A percentile compares a stretch with the other conserved stretches of the same genome.
These are phyloP conservation scores for Ogataea polymorpha DNA, from an alignment of 805 yeast species.

Conservation along the genomic window DNA sequence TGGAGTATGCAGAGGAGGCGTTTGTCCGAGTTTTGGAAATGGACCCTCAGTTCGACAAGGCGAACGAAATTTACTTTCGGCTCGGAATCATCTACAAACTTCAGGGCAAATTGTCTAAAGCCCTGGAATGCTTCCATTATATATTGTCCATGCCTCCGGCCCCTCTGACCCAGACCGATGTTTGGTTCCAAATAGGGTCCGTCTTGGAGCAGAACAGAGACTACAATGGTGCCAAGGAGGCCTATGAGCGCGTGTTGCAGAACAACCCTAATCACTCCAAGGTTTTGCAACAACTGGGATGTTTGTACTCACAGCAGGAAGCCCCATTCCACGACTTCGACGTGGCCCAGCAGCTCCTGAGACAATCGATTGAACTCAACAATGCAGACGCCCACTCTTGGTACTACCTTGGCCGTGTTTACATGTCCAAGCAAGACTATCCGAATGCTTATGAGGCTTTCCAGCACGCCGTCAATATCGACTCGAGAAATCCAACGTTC, in stretches of 20 bases:
- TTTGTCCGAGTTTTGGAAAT: conserved; percentile 92
- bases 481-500: conserved; percentile 94
- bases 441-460: conserved; percentile 96
- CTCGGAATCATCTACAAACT: conserved; percentile 95
- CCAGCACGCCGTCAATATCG: conserved; percentile 97
- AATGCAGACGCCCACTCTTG: conserved; percentile 92
- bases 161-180: conserved; percentile 94
- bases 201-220: conserved; percentile 93
- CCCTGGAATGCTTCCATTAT: conserved; percentile 92
- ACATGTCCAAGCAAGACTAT: conserved; percentile 93
- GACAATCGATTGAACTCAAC: conserved; percentile 88
- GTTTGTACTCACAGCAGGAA: conserved; percentile 78
- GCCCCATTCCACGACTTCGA: conserved; percentile 76
- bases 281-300: conserved; percentile 93
- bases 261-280: conserved; percentile 94
- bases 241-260: conserved; percentile 86
- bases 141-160: conserved; percentile 89
- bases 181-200: conserved; percentile 97
- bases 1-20: conserved; percentile 98
- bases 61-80: conserved; percentile 93
- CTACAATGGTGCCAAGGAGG: conserved; percentile 88
- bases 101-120: conserved; percentile 81
- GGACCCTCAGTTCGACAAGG: conserved; percentile 95
- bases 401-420: conserved; percentile 95
- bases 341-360: conserved; percentile 73